Percentiles rank a stretch among this genome's conserved stretches.
Evolutionary conservation across 176 grass and related monocot genomes (phyloP).

Genomic region (Luzula sylvatica): DNA sequence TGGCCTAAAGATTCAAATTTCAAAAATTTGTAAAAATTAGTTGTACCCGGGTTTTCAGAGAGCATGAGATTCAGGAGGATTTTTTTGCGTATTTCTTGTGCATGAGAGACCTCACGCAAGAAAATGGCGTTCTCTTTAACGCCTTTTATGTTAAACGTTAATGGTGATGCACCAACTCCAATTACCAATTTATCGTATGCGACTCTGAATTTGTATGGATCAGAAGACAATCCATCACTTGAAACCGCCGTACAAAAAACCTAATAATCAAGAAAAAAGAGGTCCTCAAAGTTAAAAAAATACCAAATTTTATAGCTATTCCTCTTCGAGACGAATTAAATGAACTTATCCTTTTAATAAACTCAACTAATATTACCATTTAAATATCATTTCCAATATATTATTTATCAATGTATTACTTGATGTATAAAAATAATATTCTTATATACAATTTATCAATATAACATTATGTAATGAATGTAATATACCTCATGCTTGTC

Average conservation of each 20-base stretch:
- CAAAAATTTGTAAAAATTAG: neutral
- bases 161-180: conserved; percentile 63
- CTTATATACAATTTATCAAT: neutral
- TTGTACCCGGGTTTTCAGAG: conserved; percentile 70
- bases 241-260: conserved; percentile 42
- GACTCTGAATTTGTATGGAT: conserved; percentile 66
- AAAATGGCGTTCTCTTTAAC: conserved; percentile 78
- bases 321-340: too few species aligned
- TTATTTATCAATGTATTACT: neutral
- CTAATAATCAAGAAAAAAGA: conserved; percentile 3
- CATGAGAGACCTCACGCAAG: conserved; percentile 84
- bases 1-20: neutral
- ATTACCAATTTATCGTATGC: conserved; percentile 97
- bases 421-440: neutral
- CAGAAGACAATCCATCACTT: conserved; percentile 20
- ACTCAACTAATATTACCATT: neutral
- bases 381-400: neutral
- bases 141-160: conserved; percentile 85
- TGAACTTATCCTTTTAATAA: too few species aligned
- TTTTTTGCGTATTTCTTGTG: conserved; percentile 79
- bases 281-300: too few species aligned
- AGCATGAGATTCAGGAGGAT: conserved; percentile 89
- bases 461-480: neutral
- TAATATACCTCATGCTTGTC: conserved; percentile 39
- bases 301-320: too few species aligned